phyloP scores from a whole-genome alignment of 768 basidiomycete genomes.

The Erythrobasidium yunnanense region DNA sequence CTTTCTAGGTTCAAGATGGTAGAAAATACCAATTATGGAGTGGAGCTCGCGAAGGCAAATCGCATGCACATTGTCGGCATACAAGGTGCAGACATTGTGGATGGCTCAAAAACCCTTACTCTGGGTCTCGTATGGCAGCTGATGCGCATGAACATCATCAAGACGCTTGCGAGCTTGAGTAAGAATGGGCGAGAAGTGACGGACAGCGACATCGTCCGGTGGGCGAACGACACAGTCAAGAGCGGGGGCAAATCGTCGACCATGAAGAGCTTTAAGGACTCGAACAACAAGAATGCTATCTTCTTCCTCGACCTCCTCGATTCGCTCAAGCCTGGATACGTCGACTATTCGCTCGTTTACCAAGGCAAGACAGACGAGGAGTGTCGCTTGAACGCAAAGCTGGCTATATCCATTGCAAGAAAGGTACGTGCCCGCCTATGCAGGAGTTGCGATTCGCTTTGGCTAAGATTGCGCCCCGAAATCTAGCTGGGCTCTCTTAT shows the following conservation, averaged over 20 bases:
- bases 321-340: slow-evolving; percentile 81
- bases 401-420: slow-evolving; percentile 95
- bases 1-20: slow-evolving; percentile 93
- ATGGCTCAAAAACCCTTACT: slow-evolving; percentile 81
- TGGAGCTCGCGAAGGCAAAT: slow-evolving; percentile 84
- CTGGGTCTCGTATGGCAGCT: slow-evolving; percentile 96
- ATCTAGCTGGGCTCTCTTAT: slow-evolving; percentile 67
- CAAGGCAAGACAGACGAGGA: slow-evolving; percentile 62
- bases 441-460: slow-evolving; percentile 45
- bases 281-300: slow-evolving; percentile 69
- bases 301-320: slow-evolving; percentile 92
- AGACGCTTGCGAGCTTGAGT: slow-evolving; percentile 64
- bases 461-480: background rate
- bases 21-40: slow-evolving; percentile 93
- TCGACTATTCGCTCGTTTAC: slow-evolving; percentile 69
- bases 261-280: slow-evolving; percentile 91
- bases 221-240: slow-evolving; percentile 86
- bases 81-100: slow-evolving; percentile 93
- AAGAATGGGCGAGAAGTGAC: slow-evolving; percentile 68
- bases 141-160: slow-evolving; percentile 63
- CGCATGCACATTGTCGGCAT: slow-evolving; percentile 94
- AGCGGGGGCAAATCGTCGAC: slow-evolving; percentile 46
- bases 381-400: slow-evolving; percentile 83
- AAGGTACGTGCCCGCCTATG: too few species aligned
- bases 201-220: slow-evolving; percentile 86